These are phyloP conservation scores for Gymnopus androsaceus DNA, from an alignment of 1,284 basidiomycete species.

Conservation along the genomic window DNA sequence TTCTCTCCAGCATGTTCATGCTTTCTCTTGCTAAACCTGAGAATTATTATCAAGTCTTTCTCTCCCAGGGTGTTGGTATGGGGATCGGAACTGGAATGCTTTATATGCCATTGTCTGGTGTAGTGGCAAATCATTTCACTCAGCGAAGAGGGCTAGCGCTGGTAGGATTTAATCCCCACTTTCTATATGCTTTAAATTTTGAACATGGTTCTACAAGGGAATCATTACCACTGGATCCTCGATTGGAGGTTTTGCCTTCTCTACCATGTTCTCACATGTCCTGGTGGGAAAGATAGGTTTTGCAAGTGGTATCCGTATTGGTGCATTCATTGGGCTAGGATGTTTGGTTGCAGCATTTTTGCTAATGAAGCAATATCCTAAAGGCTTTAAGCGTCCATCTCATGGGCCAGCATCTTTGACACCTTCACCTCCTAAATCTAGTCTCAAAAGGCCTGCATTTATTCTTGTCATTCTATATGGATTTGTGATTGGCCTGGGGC, in stretches of 20 bases:
- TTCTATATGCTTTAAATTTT: not conserved
- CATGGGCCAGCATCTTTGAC: not conserved
- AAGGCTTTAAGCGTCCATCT: constrained; percentile 4
- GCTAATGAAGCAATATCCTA: constrained; percentile 1
- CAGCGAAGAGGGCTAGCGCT: constrained; percentile 4
- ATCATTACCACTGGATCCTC: not conserved
- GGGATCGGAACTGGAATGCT: not conserved
- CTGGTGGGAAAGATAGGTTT: not conserved
- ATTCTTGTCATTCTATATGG: no score
- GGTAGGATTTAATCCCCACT: no score
- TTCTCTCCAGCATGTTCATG: constrained; percentile 20
- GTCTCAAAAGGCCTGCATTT: no score
- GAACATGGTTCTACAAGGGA: not conserved
- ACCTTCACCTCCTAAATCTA: not conserved
- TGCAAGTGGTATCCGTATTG: not conserved
- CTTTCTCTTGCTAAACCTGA: constrained; percentile 23
- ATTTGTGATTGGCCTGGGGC: constrained; percentile 1
- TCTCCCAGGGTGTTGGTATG: constrained; percentile 34
- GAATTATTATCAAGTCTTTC: constrained; percentile 28
- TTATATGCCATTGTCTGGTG: not conserved
- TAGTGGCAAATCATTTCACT: constrained; percentile 6
- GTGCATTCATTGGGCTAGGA: not conserved
- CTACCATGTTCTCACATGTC: not conserved
- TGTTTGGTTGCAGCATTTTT: not conserved
- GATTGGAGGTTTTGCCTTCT: no score